Evolutionary conservation across 2,329 filamentous ascomycete species (phyloP).

Genomic region (Lachnellula willkommii): DNA sequence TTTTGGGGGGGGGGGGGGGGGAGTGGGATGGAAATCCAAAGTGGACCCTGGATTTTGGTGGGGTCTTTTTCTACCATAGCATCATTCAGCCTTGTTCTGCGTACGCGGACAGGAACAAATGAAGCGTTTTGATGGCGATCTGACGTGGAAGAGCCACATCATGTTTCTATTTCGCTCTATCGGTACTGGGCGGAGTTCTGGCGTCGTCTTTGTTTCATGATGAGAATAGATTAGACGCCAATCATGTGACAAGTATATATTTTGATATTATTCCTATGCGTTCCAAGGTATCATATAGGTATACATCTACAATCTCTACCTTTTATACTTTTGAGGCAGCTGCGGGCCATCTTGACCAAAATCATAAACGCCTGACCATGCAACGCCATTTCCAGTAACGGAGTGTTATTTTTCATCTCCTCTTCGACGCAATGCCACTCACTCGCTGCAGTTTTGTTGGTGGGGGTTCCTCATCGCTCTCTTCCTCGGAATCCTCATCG

Average conservation of each 20-base stretch:
- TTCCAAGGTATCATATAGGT: background rate
- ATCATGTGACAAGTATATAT: background rate
- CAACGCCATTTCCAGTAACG: conserved; percentile 23
- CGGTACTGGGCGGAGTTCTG: background rate
- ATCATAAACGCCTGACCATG: conserved; percentile 20
- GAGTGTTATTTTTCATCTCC: conserved; percentile 17
- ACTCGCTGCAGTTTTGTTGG: conserved; percentile 27
- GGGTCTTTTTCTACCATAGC: too few species aligned
- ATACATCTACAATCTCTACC: background rate
- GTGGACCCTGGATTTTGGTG: too few species aligned
- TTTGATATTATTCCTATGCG: background rate
- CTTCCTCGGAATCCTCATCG: conserved; percentile 39
- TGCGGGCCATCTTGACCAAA: background rate
- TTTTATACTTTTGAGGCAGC: background rate
- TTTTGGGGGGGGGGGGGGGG: background rate
- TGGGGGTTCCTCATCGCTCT: conserved; percentile 37
- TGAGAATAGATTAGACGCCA: background rate
- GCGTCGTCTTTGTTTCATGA: background rate
- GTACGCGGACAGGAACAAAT: background rate
- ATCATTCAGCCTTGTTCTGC: background rate
- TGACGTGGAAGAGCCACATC: background rate
- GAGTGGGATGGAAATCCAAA: background rate
- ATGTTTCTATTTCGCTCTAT: background rate
- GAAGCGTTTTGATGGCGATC: background rate
- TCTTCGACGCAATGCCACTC: conserved; percentile 23